A percentile compares a stretch with the other conserved stretches of the same genome.
These are phyloP conservation scores for Kluyveromyces starmeri DNA, from an alignment of 805 yeast genomes.

Conservation along the genomic window DNA sequence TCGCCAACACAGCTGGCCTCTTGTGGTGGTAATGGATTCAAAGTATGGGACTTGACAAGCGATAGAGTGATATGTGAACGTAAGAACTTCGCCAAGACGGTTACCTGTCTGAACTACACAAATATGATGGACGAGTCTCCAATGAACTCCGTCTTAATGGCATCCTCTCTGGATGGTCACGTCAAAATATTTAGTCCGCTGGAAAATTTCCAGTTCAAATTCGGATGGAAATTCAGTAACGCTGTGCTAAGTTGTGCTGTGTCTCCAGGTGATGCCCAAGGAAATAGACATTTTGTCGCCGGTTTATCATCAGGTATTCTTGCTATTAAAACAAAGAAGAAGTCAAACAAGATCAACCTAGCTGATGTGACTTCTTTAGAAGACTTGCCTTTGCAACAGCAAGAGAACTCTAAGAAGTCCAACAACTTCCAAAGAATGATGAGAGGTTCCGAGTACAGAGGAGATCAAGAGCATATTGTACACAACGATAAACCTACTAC, in stretches of 20 bases:
- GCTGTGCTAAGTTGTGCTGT: constrained; percentile 86
- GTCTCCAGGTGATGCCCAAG: constrained; percentile 49
- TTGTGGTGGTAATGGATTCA: constrained; percentile 74
- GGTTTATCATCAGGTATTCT: constrained; percentile 87
- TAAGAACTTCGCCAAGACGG: constrained; percentile 87
- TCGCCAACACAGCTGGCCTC: constrained; percentile 65
- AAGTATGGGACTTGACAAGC: constrained; percentile 89
- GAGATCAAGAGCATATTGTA: constrained; percentile 74
- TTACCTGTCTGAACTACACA: constrained; percentile 54
- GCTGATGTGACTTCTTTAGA: constrained; percentile 3
- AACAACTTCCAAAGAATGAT: constrained; percentile 71
- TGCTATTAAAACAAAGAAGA: constrained; percentile 79
- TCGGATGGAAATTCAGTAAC: constrained; percentile 96
- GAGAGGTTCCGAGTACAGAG: constrained; percentile 85
- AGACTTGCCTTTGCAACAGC: constrained; percentile 3
- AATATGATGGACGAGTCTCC: constrained; percentile 24
- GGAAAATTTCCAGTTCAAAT: constrained; percentile 77
- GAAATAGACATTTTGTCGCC: constrained; percentile 73
- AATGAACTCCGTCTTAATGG: constrained; percentile 48
- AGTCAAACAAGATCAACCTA: constrained; percentile 32
- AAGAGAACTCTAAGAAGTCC: constrained; percentile 25
- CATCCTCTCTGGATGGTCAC: constrained; percentile 95
- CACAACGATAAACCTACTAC: constrained; percentile 48
- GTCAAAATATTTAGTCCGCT: constrained; percentile 85
- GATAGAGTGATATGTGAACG: constrained; percentile 55